Base-by-base conservation (phyloP, 2,329 filamentous ascomycete species). In the Davidsoniella virescens region DNA sequence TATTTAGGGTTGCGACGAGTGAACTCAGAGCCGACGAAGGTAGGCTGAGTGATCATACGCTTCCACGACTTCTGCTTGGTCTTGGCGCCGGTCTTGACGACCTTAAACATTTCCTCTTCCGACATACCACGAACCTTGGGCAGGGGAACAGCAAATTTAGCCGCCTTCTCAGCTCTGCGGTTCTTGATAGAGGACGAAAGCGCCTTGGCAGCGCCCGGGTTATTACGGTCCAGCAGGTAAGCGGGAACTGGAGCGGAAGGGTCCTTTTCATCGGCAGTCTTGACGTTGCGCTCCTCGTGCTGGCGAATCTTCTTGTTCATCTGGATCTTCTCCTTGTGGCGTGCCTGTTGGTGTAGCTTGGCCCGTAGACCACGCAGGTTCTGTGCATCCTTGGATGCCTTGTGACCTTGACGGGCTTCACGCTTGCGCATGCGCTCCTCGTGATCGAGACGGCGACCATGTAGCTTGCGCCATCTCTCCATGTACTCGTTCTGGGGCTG, bases 101-200 rank as follows among this genome's bases (percentile, higher is more conserved):
- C 88, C 68, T 86, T 90, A 73, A 96, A 96, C 83, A 95, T 90
- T 70, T 94, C 90, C 72, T 94, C 87, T 70, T 96, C 90, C 57
- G 78, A 80, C 59, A 96, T 95, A 56, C 87, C 90, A 60, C 85
- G 78, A 42, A 96, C 92, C 69, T 94, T 95, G 36, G 92, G 92
- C 61, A 98, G 66, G 1, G 92, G 92, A 38, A 96, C 92, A 29
- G 76, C 77, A 64, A 95, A 96, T 63, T 90, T 85, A 47, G 92
- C 92, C 5, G 88, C 87, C 75, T 95, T 94, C 66, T 94, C 93
- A 55, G 76, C 76, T 39, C 92, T 76, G 74, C 94, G 94, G 66
- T 95, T 87, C 76, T 96, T 98, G 70, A 95, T 94, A 49, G 87
- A 84, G 54, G 76, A 84, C 52, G 76, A 82, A 47, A 94, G 71